Evolutionary conservation across 768 basidiomycete species (phyloP), one percentile per base, ranked within the genome.

Genomic region (Pholiota molesta): DNA sequence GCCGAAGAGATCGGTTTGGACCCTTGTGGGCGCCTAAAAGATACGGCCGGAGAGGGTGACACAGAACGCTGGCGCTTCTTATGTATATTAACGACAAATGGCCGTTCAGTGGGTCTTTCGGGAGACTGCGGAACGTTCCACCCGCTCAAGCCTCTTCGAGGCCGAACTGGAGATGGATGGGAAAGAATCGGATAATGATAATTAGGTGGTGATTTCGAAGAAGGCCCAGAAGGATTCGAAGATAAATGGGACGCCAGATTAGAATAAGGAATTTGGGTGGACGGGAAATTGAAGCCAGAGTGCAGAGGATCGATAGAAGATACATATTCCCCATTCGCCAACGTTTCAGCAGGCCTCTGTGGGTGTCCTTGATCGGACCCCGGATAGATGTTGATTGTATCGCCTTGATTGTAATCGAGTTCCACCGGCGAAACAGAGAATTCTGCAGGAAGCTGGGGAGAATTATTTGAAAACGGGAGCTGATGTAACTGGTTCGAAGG

Each of bases 131-230:
- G n/a, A n/a, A 44, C 61, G 4, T 59, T 52, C 68, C 68, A 68
- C 10, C 65, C 68, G 14, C 44, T 63, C 17, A 68, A 54, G 4
- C 65, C 68, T 47, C 65, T 57, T 45, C 62, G 51, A 17, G 21
- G 49, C 5, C 33, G 53, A 56, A 58, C 21, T 11, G 62, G 53
- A 39, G 62, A 59, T 16, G 40, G 52, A 19, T 58, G 39, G 9
- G 56, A 47, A 26, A 58, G 35, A 40, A 45, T 51, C 17, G 56
- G 62, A 52, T 64, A 55, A 40, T 61, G 65, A 14, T 59, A 59
- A 16, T 55, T 63, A n/a, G 37, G 58, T 19, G 61, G 21, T 16
- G 57, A 53, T 5, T 14, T 49, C 28, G 64, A 49, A 16, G 66
- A 55, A 42, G 54, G 53, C 28, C 19, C 21, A 21, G 62, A 31